These are phyloP conservation scores for Arthrocladium fulminans DNA, from an alignment of 2,329 filamentous ascomycete species.

Conservation along the genomic window DNA sequence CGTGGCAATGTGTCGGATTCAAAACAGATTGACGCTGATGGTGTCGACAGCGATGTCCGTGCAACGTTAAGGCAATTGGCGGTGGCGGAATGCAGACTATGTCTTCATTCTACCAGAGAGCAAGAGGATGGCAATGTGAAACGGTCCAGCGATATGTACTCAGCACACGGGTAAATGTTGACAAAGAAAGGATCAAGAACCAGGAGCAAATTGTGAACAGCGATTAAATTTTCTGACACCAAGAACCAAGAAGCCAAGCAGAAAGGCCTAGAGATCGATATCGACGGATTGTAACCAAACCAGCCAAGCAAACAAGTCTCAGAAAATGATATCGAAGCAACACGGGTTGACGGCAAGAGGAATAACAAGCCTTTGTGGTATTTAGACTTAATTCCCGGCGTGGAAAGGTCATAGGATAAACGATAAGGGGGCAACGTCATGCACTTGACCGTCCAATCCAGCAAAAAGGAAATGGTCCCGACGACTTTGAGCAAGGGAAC, in stretches of 20 bases:
- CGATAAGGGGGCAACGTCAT: background rate
- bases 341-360: background rate
- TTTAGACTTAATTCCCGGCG: background rate
- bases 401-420: background rate
- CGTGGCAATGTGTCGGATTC: background rate
- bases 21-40: background rate
- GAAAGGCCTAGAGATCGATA: background rate
- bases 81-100: too few relatives aligned
- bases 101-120: too few relatives aligned
- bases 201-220: background rate
- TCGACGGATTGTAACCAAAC: background rate
- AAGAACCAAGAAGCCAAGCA: slow-evolving; percentile 6
- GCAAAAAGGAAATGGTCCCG: background rate
- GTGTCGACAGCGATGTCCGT: background rate
- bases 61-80: background rate
- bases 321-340: background rate
- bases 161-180: background rate
- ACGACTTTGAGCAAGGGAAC: background rate
- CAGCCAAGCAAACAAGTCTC: slow-evolving; percentile 1
- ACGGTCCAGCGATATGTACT: background rate
- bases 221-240: background rate
- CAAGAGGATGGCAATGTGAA: too few relatives aligned
- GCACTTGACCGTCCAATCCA: background rate
- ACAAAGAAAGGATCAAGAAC: slow-evolving; percentile 2
- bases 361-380: slow-evolving; percentile 5